A percentile compares a stretch with the other conserved stretches of the same genome.
phyloP scores from a whole-genome alignment of 2,329 filamentous ascomycete genomes.

The Claviceps monticola region DNA sequence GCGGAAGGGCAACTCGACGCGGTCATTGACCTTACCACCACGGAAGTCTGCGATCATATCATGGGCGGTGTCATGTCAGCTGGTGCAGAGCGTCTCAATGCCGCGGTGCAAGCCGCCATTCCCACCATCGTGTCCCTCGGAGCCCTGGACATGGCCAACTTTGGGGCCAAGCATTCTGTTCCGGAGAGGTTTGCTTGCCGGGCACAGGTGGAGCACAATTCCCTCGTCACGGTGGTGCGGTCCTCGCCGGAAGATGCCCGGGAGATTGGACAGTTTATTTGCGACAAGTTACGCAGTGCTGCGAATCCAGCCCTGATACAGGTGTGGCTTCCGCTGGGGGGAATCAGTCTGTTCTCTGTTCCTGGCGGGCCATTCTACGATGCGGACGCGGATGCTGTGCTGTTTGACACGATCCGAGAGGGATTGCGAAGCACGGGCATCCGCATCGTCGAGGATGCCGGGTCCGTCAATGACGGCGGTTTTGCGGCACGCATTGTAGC shows the following conservation, averaged over 20 bases:
- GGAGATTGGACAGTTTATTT: conserved; percentile 42
- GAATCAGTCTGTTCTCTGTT: conserved; percentile 46
- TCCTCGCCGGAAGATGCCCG: conserved; percentile 43
- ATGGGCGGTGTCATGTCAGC: conserved; percentile 51
- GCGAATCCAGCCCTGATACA: conserved; percentile 28
- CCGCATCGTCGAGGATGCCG: conserved; percentile 31
- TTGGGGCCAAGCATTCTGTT: conserved; percentile 40
- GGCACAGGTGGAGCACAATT: conserved; percentile 50
- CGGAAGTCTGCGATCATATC: conserved; percentile 51
- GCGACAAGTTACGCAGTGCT: conserved; percentile 32
- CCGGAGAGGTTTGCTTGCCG: conserved; percentile 39
- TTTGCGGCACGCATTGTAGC: conserved; percentile 36
- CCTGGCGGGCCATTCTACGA: conserved; percentile 39
- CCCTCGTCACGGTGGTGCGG: conserved; percentile 51
- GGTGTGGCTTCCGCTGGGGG: conserved; percentile 45
- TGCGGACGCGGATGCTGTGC: conserved; percentile 25
- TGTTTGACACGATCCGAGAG: conserved; percentile 37
- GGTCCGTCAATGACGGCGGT: conserved; percentile 38
- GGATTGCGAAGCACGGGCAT: conserved; percentile 36
- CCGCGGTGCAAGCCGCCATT: conserved; percentile 41
- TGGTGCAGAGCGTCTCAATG: conserved; percentile 40
- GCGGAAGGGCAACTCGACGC: conserved; percentile 45
- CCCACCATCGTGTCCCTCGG: conserved; percentile 38
- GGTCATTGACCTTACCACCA: conserved; percentile 58
- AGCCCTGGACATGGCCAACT: conserved; percentile 49